Evolutionary conservation across 2,329 filamentous ascomycete genomes (phyloP).

Genomic region (Sclerotinia glacialis): DNA sequence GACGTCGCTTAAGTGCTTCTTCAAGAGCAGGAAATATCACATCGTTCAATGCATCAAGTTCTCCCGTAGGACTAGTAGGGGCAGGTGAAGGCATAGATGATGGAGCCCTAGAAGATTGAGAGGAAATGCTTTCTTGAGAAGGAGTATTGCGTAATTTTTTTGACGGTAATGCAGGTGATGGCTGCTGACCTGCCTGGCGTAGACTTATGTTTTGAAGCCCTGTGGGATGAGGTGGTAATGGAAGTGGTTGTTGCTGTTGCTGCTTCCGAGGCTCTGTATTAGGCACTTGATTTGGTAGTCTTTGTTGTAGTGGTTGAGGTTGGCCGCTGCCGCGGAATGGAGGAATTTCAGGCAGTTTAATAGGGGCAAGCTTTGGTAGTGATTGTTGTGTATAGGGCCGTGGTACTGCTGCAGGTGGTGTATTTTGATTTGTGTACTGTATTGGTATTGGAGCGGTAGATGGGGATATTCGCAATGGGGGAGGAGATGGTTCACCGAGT

Average conservation of each 20-base stretch:
- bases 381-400: constrained; percentile 39
- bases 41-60: constrained; percentile 82
- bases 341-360: constrained; percentile 41
- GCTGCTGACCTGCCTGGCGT: constrained; percentile 34
- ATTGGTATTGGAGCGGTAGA: constrained; percentile 26
- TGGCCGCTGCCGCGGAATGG: constrained; percentile 39
- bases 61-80: constrained; percentile 58
- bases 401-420: constrained; percentile 26
- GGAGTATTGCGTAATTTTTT: constrained; percentile 39
- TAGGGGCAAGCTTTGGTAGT: constrained; percentile 40
- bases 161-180: constrained; percentile 38
- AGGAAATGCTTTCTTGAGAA: constrained; percentile 33
- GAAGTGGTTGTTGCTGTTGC: constrained; percentile 33
- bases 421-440: constrained; percentile 29
- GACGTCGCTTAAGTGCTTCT: constrained; percentile 80
- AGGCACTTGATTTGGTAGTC: constrained; percentile 35
- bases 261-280: constrained; percentile 34
- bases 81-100: constrained; percentile 56
- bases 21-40: constrained; percentile 93
- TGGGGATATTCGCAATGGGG: constrained; percentile 26
- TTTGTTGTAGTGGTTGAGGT: constrained; percentile 34
- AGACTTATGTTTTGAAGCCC: constrained; percentile 36
- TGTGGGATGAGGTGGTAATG: constrained; percentile 25
- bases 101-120: constrained; percentile 40
- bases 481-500: constrained; percentile 41